Evolutionary conservation across 1,284 basidiomycete genomes (phyloP), one percentile per base, ranked within the genome.

Genomic region (Ceratobasidium sp.): DNA sequence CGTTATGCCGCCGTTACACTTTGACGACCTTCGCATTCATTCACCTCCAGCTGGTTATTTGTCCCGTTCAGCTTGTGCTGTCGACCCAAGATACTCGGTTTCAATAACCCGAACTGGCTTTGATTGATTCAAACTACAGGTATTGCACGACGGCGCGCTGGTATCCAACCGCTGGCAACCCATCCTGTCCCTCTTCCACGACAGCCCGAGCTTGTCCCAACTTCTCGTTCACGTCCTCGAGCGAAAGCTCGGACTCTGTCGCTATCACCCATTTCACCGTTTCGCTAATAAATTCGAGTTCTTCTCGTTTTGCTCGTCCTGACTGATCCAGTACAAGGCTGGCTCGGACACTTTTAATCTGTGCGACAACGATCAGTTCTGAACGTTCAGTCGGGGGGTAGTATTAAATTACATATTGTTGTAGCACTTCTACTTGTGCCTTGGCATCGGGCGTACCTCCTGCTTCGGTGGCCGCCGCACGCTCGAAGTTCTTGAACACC

Each of bases 151-250:
- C n/a, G n/a, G n/a, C n/a, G n/a, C n/a, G n/a, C n/a, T n/a, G n/a
- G n/a, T n/a, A n/a, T n/a, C n/a, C n/a, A n/a, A n/a, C n/a, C n/a
- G n/a, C n/a, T n/a, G 56, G 56, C 8, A 59, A n/a, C 37, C 56
- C 31, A 16, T 59, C 31, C 11, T 6, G 13, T 19, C 56, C 56
- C 8, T 19, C 37, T 16, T 4, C 11, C 31, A 59, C 29, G 14
- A 34, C 22, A 34, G 56, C 56, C 8, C 56, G 56, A 31, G 56
- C 56, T n/a, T 59, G 29, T 19, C 56, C 56, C 5, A 59, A 37
- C 31, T 39, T 37, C 13, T 59, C 29, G 29, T 59, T 27, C 7
- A 59, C 56, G 4, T 59, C 31, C 7, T 59, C 29, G 4, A 59
- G 19, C 16, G 19, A n/a, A 14, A n/a, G 31, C 2, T 34, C 14